Evolutionary conservation across 2,329 filamentous ascomycete species (phyloP).

Genomic region (Penicillium italicum): DNA sequence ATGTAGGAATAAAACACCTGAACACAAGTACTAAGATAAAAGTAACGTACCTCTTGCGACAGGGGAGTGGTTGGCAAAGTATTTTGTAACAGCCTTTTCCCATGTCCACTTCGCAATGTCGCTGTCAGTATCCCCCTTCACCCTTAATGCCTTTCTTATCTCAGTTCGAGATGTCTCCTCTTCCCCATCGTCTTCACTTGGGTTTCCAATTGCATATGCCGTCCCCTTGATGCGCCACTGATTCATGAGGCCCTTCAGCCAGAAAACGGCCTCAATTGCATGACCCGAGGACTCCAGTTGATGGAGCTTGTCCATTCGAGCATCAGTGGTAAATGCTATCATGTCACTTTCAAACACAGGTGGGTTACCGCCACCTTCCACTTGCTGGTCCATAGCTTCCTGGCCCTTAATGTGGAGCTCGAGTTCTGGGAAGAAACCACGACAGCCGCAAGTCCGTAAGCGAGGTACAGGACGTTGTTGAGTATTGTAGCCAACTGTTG

Average conservation of each 20-base stretch:
- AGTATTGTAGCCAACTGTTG: constrained; percentile 22
- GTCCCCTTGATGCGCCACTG: constrained; percentile 83
- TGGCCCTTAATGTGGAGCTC: constrained; percentile 69
- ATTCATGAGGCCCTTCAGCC: constrained; percentile 64
- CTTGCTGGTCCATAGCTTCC: constrained; percentile 53
- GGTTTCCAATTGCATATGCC: constrained; percentile 70
- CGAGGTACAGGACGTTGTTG: constrained; percentile 27
- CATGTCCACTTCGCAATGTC: constrained; percentile 63
- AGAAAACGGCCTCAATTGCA: constrained; percentile 78
- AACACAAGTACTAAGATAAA: background rate
- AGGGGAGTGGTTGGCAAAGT: constrained; percentile 86
- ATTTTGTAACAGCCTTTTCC: constrained; percentile 72
- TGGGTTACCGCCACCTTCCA: constrained; percentile 54
- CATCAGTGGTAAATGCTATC: constrained; percentile 81
- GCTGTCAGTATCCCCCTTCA: constrained; percentile 30
- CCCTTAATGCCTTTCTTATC: constrained; percentile 59
- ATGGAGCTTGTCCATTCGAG: constrained; percentile 75
- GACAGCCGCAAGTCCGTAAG: constrained; percentile 69
- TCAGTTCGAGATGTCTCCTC: constrained; percentile 44
- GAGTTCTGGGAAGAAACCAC: constrained; percentile 72
- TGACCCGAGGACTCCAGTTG: constrained; percentile 68
- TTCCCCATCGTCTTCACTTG: constrained; percentile 57
- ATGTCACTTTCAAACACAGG: constrained; percentile 70
- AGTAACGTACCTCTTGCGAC: constrained; percentile 62
- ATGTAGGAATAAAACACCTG: background rate